A percentile compares a stretch with the other conserved stretches of the same genome.
These are phyloP conservation scores for Balakata baccata DNA, from an alignment of 345 rosid genomes.

Conservation along the genomic window DNA sequence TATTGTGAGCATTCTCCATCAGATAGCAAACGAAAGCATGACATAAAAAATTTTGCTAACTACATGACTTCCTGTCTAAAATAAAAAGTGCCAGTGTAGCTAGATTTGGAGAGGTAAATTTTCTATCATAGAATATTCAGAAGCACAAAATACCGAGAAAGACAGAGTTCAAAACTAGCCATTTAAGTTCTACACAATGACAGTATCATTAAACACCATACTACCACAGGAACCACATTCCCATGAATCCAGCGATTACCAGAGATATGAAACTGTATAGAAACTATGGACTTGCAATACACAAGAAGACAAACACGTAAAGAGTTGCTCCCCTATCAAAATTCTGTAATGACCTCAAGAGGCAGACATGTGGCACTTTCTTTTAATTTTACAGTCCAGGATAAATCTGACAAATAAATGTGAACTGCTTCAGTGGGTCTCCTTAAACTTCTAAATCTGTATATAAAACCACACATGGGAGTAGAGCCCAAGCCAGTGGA, in stretches of 20 bases:
- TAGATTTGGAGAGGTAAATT: neutral
- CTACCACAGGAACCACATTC: neutral
- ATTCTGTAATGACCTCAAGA: too few relatives aligned
- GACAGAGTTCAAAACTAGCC: neutral
- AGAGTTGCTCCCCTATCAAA: neutral
- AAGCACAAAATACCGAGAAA: neutral
- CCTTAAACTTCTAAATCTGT: neutral
- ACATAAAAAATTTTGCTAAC: neutral
- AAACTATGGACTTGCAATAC: neutral
- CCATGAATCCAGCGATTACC: neutral
- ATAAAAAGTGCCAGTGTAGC: neutral
- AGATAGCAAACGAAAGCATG: neutral
- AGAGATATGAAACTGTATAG: neutral
- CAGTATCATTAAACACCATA: neutral
- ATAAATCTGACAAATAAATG: neutral
- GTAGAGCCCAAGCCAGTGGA: neutral
- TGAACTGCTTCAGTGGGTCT: neutral
- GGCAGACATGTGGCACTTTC: too few relatives aligned
- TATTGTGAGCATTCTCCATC: too few relatives aligned
- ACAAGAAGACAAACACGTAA: neutral
- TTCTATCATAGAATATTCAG: neutral
- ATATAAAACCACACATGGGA: neutral
- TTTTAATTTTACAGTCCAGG: too few relatives aligned
- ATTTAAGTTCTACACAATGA: too few relatives aligned
- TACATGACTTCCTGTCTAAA: neutral